Evolutionary conservation across 345 rosid species (phyloP), one percentile per base, ranked within the genome.

Genomic region (Heritiera littoralis): DNA sequence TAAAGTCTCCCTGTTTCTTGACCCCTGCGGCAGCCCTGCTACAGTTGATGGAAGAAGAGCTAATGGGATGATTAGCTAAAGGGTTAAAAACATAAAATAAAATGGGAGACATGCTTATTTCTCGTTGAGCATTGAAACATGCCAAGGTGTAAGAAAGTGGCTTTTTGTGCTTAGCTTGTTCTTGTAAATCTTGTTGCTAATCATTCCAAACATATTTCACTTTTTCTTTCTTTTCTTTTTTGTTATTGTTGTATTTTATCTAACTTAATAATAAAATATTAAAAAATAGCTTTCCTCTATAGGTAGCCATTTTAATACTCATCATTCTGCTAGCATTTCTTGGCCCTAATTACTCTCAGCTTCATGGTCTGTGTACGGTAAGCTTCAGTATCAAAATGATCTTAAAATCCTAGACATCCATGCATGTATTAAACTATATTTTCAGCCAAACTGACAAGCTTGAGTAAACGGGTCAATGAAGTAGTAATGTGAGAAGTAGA

Each of bases 141-240:
- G 78, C 32, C 46, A 30, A 30, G 63, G 54, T 58, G 65, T 74
- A 66, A 76, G n/a, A 49, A 43, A 35, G 10, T 32, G 28, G 28
- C 58, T 43, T 70, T 60, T 32, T 13, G 48, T 20, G 77, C 58
- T 73, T 73, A 51, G 75, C 70, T 74, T 54, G 73, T 80, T 17
- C 72, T 49, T 78, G 78, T 72, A 3, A 4, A 3, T 41, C 43
- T 41, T 41, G 3, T 41, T 41, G 60, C 17, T 8, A 71, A 49
- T 30, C 74, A 70, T 48, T 7, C 43, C 45, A 48, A 69, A 69
- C 35, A 32, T 23, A 1, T 35, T 35, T 35, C 3, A 3, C 38
- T 35, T 23, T 45, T 2, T 41, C 43, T 41, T 41, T 41, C 6
- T 41, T 41, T 41, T 41, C 6, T 41, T 41, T 20, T 20, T 9